These are phyloP conservation scores for Ambrosiella cleistominuta DNA, from an alignment of 2,329 filamentous ascomycete species.

Conservation along the genomic window DNA sequence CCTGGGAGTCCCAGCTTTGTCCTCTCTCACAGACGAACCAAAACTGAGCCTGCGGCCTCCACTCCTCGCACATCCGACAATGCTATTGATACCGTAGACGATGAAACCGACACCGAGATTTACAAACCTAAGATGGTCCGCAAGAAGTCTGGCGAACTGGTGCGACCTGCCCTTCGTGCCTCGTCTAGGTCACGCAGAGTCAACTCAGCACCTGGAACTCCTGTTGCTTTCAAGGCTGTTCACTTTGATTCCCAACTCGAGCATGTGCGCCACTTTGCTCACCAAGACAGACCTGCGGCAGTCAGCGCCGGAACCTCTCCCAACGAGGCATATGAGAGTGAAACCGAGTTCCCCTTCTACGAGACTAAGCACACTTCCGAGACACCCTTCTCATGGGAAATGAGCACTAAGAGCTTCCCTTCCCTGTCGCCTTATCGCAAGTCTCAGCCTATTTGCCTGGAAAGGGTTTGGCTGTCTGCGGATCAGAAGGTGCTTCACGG, in stretches of 20 bases:
- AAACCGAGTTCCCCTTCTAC: constrained; percentile 72
- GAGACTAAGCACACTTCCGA: constrained; percentile 3
- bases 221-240: constrained; percentile 90
- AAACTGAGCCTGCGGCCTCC: constrained; percentile 32
- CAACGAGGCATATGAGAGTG: constrained; percentile 71
- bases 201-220: constrained; percentile 93
- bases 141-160: constrained; percentile 95
- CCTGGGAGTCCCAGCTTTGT: constrained; percentile 21
- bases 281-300: constrained; percentile 84
- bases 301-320: constrained; percentile 91
- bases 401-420: constrained; percentile 71
- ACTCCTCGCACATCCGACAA: constrained; percentile 28
- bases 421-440: constrained; percentile 33
- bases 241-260: constrained; percentile 95
- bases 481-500: constrained; percentile 81
- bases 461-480: constrained; percentile 68
- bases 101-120: constrained; percentile 43
- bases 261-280: constrained; percentile 87
- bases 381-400: constrained; percentile 67
- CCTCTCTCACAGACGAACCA: constrained; percentile 32
- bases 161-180: constrained; percentile 74
- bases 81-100: constrained; percentile 37
- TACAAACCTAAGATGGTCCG: constrained; percentile 81
- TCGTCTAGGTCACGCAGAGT: constrained; percentile 53
- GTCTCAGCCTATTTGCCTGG: constrained; percentile 55